Percentiles rank a stretch among this genome's conserved stretches.
Evolutionary conservation across 176 grass and related monocot species (phyloP).

Genomic region (Avena eriantha): DNA sequence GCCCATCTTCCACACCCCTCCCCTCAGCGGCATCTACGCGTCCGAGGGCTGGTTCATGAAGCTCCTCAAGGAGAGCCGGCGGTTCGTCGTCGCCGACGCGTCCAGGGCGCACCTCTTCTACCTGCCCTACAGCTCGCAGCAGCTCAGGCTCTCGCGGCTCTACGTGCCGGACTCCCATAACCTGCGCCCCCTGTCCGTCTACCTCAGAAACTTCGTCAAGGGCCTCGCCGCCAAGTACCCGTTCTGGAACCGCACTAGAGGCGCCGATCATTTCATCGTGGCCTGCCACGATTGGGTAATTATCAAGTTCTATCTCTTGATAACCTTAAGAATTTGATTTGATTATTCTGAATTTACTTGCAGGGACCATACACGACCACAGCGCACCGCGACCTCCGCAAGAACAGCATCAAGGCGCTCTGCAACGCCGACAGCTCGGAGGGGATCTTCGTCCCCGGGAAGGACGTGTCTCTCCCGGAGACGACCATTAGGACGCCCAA

Average conservation of each 20-base stretch:
- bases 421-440: conserved; percentile 91
- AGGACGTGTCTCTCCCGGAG: conserved; percentile 79
- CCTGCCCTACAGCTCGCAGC: conserved; percentile 82
- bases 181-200: conserved; percentile 55
- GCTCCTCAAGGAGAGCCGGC: conserved; percentile 72
- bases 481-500: conserved; percentile 66
- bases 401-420: conserved; percentile 74
- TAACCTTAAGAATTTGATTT: background rate
- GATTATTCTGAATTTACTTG: background rate
- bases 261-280: conserved; percentile 80
- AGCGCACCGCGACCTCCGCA: conserved; percentile 61
- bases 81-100: conserved; percentile 53
- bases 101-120: conserved; percentile 80
- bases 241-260: conserved; percentile 78
- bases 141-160: conserved; percentile 51
- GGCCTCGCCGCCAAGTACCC: conserved; percentile 71
- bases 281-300: conserved; percentile 85
- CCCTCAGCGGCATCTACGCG: conserved; percentile 73
- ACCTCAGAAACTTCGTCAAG: conserved; percentile 71
- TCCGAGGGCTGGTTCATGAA: conserved; percentile 95
- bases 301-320: background rate
- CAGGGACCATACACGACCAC: conserved; percentile 76
- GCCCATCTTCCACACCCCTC: conserved; percentile 84
- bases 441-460: conserved; percentile 73
- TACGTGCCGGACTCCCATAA: conserved; percentile 72